Evolutionary conservation across 192 early-diverging fungal species (phyloP).

Genomic region (Pilaira anomala): DNA sequence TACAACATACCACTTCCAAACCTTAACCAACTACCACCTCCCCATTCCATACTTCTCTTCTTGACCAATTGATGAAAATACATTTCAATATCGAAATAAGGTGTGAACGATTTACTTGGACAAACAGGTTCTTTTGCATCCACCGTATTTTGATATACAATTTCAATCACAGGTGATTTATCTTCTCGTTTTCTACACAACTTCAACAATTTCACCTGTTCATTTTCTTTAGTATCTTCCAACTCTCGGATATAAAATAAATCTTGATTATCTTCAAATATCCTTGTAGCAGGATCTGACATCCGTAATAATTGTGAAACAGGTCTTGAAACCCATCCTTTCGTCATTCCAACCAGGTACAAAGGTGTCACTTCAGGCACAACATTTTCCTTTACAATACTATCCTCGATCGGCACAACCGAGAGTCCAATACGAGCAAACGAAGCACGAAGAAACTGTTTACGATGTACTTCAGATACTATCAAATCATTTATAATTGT

Average conservation of each 20-base stretch:
- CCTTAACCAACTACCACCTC: conserved; percentile 24
- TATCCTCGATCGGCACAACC: conserved; percentile 41
- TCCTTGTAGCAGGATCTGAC: not conserved
- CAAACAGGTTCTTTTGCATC: conserved; percentile 11
- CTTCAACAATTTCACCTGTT: not conserved
- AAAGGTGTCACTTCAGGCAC: conserved; percentile 41
- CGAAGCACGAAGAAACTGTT: conserved; percentile 52
- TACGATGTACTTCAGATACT: conserved; percentile 48
- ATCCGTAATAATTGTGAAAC: not conserved
- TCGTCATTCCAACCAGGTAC: conserved; percentile 26
- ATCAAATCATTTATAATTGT: conserved; percentile 50
- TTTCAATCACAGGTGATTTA: not conserved
- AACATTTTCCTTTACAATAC: conserved; percentile 24
- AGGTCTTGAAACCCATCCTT: not conserved
- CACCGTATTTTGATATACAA: not conserved
- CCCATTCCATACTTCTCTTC: conserved; percentile 38
- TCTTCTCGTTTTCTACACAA: conserved; percentile 2
- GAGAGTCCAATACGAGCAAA: conserved; percentile 65
- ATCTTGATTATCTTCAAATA: conserved; percentile 1
- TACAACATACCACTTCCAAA: conserved; percentile 80
- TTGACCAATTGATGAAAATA: conserved; percentile 52
- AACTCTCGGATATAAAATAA: conserved; percentile 1
- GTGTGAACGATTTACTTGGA: conserved; percentile 48
- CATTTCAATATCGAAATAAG: conserved; percentile 55
- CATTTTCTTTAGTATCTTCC: not conserved